Percentiles rank a stretch among this genome's conserved stretches.
phyloP scores from a whole-genome alignment of 108 stramenopile genomes.

The Parmales sp. region DNA sequence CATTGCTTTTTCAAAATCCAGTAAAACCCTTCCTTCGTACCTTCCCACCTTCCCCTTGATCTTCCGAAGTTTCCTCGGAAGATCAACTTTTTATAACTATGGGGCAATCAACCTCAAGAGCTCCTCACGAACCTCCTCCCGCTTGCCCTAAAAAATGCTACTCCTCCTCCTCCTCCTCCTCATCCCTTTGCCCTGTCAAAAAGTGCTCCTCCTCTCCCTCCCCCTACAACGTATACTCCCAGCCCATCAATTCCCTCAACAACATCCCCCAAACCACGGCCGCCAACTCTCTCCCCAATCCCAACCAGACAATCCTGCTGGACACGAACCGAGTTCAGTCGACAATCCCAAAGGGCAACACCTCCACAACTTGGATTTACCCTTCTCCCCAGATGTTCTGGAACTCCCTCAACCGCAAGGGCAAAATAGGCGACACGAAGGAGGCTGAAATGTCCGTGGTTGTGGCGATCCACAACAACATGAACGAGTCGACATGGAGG shows the following conservation, averaged over 20 bases:
- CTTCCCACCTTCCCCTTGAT: too few relatives aligned
- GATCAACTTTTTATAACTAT: too few relatives aligned
- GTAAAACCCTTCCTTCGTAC: too few relatives aligned
- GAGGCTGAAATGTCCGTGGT: conserved; percentile 69
- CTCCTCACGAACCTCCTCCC: too few relatives aligned
- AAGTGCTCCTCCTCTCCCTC: not conserved
- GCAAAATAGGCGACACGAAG: conserved; percentile 68
- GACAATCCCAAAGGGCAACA: conserved; percentile 80
- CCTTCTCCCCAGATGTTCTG: conserved; percentile 97
- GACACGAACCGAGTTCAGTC: conserved; percentile 68
- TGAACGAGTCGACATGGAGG: conserved; percentile 97
- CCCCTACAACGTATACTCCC: conserved; percentile 92
- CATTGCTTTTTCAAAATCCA: too few relatives aligned
- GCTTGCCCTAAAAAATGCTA: not conserved
- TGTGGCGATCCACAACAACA: conserved; percentile 96
- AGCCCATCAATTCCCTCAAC: conserved; percentile 89
- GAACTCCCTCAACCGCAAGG: conserved; percentile 90
- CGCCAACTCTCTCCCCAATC: conserved; percentile 50
- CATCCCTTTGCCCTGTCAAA: too few relatives aligned
- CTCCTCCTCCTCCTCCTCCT: not conserved
- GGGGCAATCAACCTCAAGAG: too few relatives aligned
- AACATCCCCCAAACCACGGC: conserved; percentile 76
- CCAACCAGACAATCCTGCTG: conserved; percentile 46
- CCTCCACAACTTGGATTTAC: conserved; percentile 78
- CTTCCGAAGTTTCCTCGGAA: too few relatives aligned